These are phyloP conservation scores for Primulina tabacum DNA, from an alignment of 257 asterid genomes.

Conservation along the genomic window DNA sequence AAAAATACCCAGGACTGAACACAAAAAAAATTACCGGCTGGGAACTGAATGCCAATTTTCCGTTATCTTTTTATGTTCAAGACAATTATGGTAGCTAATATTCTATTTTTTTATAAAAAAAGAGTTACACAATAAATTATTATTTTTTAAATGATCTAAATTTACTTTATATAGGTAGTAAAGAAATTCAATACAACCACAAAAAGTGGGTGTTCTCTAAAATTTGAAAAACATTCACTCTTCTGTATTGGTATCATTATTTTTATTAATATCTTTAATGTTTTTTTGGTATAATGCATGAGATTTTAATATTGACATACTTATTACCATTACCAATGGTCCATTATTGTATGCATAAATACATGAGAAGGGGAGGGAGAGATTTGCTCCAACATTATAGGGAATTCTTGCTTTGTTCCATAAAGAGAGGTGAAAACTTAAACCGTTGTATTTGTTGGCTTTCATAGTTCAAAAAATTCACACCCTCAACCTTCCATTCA, in stretches of 20 bases:
- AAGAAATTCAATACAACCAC: background rate
- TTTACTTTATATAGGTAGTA: too few relatives aligned
- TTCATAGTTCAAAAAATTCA: background rate
- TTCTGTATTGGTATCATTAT: too few relatives aligned
- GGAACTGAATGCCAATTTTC: too few relatives aligned
- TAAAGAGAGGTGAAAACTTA: background rate
- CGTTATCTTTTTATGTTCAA: too few relatives aligned
- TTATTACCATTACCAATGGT: background rate
- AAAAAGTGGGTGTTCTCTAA: background rate
- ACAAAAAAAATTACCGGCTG: too few relatives aligned
- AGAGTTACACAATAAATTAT: too few relatives aligned
- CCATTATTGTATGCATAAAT: background rate
- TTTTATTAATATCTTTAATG: too few relatives aligned
- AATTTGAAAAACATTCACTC: background rate
- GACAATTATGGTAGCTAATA: too few relatives aligned
- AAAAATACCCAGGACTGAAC: too few relatives aligned
- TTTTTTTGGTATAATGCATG: background rate
- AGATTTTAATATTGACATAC: too few relatives aligned
- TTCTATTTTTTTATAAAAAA: too few relatives aligned
- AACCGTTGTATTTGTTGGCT: background rate
- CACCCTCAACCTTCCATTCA: background rate
- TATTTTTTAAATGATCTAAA: too few relatives aligned
- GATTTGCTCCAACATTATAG: background rate
- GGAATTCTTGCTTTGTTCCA: background rate
- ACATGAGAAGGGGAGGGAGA: background rate